Base-by-base conservation (phyloP, 73 alveolate species). In the Breviolum minutum region DNA sequence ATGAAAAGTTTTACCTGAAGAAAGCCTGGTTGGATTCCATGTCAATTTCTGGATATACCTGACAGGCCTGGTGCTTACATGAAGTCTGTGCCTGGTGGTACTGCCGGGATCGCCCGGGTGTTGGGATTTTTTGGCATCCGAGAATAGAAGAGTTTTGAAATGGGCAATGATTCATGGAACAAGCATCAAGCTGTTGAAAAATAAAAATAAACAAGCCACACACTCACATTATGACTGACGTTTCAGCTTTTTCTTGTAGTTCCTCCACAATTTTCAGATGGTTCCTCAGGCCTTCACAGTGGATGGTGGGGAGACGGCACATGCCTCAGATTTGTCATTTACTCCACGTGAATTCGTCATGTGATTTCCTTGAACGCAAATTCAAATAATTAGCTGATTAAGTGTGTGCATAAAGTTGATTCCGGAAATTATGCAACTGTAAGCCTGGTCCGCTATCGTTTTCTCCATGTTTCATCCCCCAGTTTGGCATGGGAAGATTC, bases 11-110 rank as follows among this genome's bases (percentile, higher is more conserved):
- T 40, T 40, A 40, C 54, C 54, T 2, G 54, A 40, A 40, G 17
- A 0, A 68, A 14, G 17, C 77, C 77, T 14, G 77, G 77, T 68
- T 68, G 17, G 77, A 22, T 17, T 14, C 24, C 1, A 17, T 68
- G 77, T 68, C 77, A 14, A 68, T 17, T 68, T 14, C 24, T 14
- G 77, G 54, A 24, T 24, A 14, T 24, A 11, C 54, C 54, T 40
- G 54, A 40, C 54, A 91, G 97, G 97, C 97, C 97, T 5, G 97
- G 97, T 9, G 48, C 89, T 24, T 91, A 91, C 97, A 91, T 91
- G 97, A 91, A 91, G 89, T 91, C 97, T 11, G 89, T 91, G 60
- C 97, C 97, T 26, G 89, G 97, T 61, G 97, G 97, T 32, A 71
- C 97, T 9, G 96, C 30, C 29, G 13, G 93, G 60, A 81, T 40